Evolutionary conservation across 495 filamentous ascomycete species (phyloP), one percentile per base, ranked within the genome.

Genomic region (Glarea lozoyensis): DNA sequence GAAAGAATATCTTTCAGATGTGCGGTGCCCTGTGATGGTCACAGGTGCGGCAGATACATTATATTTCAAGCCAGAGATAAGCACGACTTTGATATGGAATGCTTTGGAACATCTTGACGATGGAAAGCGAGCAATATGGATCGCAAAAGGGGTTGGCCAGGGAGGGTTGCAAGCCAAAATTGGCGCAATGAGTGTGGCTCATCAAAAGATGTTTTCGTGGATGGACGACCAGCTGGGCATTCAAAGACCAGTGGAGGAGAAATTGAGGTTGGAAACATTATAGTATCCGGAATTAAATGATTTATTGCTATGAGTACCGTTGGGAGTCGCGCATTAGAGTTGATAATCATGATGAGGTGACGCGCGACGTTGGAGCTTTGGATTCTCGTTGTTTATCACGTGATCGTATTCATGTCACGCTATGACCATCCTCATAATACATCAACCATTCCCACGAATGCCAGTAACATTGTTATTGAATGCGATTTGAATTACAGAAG

Each of bases 101-200:
- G 22, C 4, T 10, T 35, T 59, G 27, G 41, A n/a, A 10, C 13
- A 40, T 11, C 9, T 58, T 10, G 4, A 21, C 12, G n/a, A n/a
- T n/a, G 45, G 47, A 16, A 31, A 19, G 13, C 53, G 48, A 34
- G 25, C 38, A 37, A 10, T 40, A 10, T 58, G 52, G 54, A 11
- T 60, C 10, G 21, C 57, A 10, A 32, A 24, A 12, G 40, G 27
- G 0, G 10, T 10, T 10, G 42, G 34, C 4, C 41, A 52, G 23
- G 55, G 55, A 1, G 53, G 52, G 10, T 22, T 55, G 3, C 45
- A 48, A 31, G 54, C 57, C 9, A 58, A 58, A 37, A 42, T 55
- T 43, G 54, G 56, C 11, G 56, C 56, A n/a, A 52, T 42, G 1
- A 25, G 10, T 4, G 15, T 55, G 13, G 49, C 36, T 18, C 34